Base-by-base conservation (phyloP, 2,329 filamentous ascomycete species). In the Orbilia oligospora region DNA sequence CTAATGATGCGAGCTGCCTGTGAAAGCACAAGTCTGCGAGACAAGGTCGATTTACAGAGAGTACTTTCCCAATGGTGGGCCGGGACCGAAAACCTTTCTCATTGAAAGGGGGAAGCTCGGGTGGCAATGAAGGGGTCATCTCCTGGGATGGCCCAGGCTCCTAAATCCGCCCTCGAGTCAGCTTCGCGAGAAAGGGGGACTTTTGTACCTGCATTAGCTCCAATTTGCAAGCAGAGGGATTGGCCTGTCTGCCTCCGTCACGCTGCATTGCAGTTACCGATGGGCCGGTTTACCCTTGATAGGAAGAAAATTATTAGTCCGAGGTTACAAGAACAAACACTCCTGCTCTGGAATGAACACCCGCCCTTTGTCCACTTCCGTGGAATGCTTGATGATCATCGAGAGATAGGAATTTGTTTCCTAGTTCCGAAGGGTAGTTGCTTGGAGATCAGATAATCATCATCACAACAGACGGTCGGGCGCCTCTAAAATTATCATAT, bases 201-300 rank as follows among this genome's bases (percentile, higher is more conserved):
- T 5, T 56, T 70, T 30, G 73, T 77, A 77, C 73, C 73, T 77
- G 73, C 73, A 77, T 77, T 77, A 77, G 73, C 61, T 77, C 61
- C 48, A 65, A 51, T 77, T 70, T 70, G 16, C 46, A 71, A 66
- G 71, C 20, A 63, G 66, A 67, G 22, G 56, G 33, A 64, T 67
- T 69, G 61, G 67, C 70, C 51, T 71, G 67, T 44, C 51, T 51
- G 55, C 18, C 71, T 56, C 67, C 66, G 72, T 76, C 72, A 71
- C 72, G 68, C 73, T 44, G 73, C 73, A 67, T 46, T 66, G n/a
- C 51, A 51, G 49, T 58, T 67, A 58, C 70, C 70, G 49, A 73
- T 67, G 27, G 58, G 22, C 27, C 48, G 70, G 70, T 73, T 73
- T 73, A 55, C 63, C 70, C 70, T 65, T 56, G 61, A 65, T 24